Evolutionary conservation across 2,329 filamentous ascomycete genomes (phyloP), one percentile per base, ranked within the genome.

Genomic region (Phyllosticta ampelicida): DNA sequence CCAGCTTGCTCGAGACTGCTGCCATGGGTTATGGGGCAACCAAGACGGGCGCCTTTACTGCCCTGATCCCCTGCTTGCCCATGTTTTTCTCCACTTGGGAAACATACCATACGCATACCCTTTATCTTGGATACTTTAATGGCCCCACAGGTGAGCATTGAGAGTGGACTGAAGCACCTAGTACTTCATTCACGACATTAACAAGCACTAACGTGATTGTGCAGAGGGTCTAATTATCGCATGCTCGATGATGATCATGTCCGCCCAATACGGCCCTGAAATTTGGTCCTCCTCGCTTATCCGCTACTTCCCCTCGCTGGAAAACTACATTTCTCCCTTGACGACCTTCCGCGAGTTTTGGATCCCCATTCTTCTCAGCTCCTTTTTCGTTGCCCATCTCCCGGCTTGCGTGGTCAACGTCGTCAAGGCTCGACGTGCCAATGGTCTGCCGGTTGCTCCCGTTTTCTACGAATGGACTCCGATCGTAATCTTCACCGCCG

Each of bases 31-130:
- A 96, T 55, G 94, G 94, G 48, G 84, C 88, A 3, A 89, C 88
- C 18, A 86, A 85, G 62, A 84, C 89, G 19, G 94, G 94, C 63
- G 86, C 94, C 59, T 95, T 96, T 71, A 97, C 94, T 0, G 90
- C 91, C 1, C 78, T 99, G 50, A 85, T 92, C 61, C 94, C 94
- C 1, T 95, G 90, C 65, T 77, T 99, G 51, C 89, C 94, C 61
- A 99, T 99, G 94, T 99, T 96, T 79, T 96, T 99, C 76, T 96
- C 92, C 2, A 99, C 94, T 1, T 99, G 94, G 94, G 94, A 99
- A 75, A 99, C 94, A 0, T 99, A 96, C 72, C 94, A 99, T 74
- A 96, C 94, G 5, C 94, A 99, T 72, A 97, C 94, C 0, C 78
- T 99, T 5, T 99, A 96, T 73, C 84, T 99, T 11, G 94, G 94